Percentiles rank a stretch among this genome's conserved stretches.
These are phyloP conservation scores for Agrocybe chaxingu DNA, from an alignment of 768 basidiomycete genomes.

Conservation along the genomic window DNA sequence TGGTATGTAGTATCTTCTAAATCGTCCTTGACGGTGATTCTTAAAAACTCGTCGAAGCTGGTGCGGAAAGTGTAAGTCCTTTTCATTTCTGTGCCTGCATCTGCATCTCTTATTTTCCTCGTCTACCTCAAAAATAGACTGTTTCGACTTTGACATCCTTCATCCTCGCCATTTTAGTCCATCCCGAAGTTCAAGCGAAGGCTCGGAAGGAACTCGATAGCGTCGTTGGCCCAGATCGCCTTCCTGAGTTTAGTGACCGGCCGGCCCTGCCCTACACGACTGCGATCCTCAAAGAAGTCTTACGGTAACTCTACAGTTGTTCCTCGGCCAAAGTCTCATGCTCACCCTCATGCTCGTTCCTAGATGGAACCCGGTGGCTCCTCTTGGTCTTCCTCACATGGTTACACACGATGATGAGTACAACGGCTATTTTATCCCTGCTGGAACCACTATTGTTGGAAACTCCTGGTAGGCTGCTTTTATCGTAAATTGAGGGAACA, in stretches of 20 bases:
- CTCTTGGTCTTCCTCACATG: slow-evolving; percentile 22
- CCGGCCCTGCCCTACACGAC: slow-evolving; percentile 18
- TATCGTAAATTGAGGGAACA: slow-evolving; percentile 26
- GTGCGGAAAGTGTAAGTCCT: slow-evolving; percentile 19
- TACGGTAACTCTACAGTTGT: slow-evolving; percentile 7
- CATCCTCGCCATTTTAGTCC: slow-evolving; percentile 18
- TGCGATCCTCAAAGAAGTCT: slow-evolving; percentile 15
- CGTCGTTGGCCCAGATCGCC: slow-evolving; percentile 20
- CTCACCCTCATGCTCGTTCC: slow-evolving; percentile 23
- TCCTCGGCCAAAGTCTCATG: slow-evolving; percentile 17
- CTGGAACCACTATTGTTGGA: slow-evolving; percentile 26
- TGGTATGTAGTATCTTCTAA: slow-evolving; percentile 12
- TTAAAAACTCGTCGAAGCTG: slow-evolving; percentile 5
- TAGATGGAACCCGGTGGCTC: slow-evolving; percentile 21
- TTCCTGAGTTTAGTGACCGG: slow-evolving; percentile 23
- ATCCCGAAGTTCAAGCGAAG: slow-evolving; percentile 23
- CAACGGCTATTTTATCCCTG: slow-evolving; percentile 24
- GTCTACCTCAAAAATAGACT: slow-evolving; percentile 10
- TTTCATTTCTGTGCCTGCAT: neutral
- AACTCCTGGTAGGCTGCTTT: slow-evolving; percentile 34
- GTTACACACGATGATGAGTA: slow-evolving; percentile 24
- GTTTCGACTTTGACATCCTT: slow-evolving; percentile 19
- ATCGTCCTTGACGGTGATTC: neutral
- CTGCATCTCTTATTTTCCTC: neutral
- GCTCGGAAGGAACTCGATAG: slow-evolving; percentile 24